Percentiles rank a stretch among this genome's conserved stretches.
Evolutionary conservation across 768 basidiomycete species (phyloP).

Genomic region (Naganishia onofrii): DNA sequence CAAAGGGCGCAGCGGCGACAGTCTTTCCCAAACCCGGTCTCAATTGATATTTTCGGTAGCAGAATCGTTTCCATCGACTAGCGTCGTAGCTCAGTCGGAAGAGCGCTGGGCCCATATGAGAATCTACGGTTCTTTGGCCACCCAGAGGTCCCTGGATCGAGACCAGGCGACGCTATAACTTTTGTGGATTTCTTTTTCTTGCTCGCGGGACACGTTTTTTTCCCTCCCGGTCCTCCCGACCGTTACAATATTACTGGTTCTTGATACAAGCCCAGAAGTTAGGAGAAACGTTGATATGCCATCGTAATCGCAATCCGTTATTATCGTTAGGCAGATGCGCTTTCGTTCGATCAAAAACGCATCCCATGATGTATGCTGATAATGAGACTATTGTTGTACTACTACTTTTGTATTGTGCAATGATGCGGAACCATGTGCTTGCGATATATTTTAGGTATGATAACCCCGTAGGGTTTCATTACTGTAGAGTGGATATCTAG

Average conservation of each 20-base stretch:
- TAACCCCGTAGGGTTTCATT: neutral
- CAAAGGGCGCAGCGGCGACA: too few species aligned
- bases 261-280: too few species aligned
- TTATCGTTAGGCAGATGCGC: too few species aligned
- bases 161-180: slow-evolving; percentile 25
- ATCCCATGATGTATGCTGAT: neutral
- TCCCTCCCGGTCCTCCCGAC: neutral
- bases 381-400: neutral
- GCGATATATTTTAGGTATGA: neutral
- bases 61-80: neutral
- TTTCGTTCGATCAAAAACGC: too few species aligned
- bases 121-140: slow-evolving; percentile 1
- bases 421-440: neutral
- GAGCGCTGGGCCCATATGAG: slow-evolving; percentile 27
- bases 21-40: too few species aligned
- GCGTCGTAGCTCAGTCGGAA: slow-evolving; percentile 31
- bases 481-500: slow-evolving; percentile 29
- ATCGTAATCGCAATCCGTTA: too few species aligned
- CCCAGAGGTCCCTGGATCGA: slow-evolving; percentile 29
- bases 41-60: too few species aligned
- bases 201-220: neutral
- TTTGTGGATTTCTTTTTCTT: neutral
- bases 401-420: neutral
- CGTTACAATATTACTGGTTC: neutral
- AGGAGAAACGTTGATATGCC: too few species aligned